Percentiles rank a stretch among this genome's conserved stretches.
phyloP scores from a whole-genome alignment of 495 filamentous ascomycete genomes.

The Penicillium herquei region DNA sequence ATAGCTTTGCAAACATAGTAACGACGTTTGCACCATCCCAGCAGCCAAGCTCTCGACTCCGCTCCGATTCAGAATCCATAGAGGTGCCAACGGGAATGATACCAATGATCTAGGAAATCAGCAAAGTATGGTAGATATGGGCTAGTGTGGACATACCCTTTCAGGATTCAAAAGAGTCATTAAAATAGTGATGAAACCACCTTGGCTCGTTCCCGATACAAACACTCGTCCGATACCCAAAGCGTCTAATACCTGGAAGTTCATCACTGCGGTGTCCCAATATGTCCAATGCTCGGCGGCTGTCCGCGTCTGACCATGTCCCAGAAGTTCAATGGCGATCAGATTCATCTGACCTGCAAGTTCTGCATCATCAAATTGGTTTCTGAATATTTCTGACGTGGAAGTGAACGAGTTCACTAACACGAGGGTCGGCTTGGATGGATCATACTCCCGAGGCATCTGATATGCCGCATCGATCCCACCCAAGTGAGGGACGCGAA shows the following conservation, averaged over 20 bases:
- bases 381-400: slow-evolving; percentile 27
- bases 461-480: slow-evolving; percentile 35
- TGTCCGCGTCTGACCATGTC: slow-evolving; percentile 49
- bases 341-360: slow-evolving; percentile 40
- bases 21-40: slow-evolving; percentile 53
- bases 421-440: slow-evolving; percentile 36
- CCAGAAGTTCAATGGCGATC: slow-evolving; percentile 50
- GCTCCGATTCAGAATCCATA: slow-evolving; percentile 58
- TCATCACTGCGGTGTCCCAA: slow-evolving; percentile 53
- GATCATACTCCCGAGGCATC: slow-evolving; percentile 32
- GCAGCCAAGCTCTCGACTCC: slow-evolving; percentile 50
- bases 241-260: slow-evolving; percentile 49
- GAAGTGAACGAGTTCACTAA: slow-evolving; percentile 40
- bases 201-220: slow-evolving; percentile 60
- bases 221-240: slow-evolving; percentile 57
- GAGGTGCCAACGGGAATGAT: slow-evolving; percentile 62
- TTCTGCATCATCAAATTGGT: slow-evolving; percentile 26
- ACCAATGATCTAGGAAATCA: slow-evolving; percentile 46
- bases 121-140: neutral
- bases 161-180: slow-evolving; percentile 62
- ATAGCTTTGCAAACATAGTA: slow-evolving; percentile 41
- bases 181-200: slow-evolving; percentile 57
- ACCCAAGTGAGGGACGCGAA: slow-evolving; percentile 37
- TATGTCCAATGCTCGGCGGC: slow-evolving; percentile 46
- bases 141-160: slow-evolving; percentile 30